phyloP scores from a whole-genome alignment of 352 stramenopile species.

The Phytophthora fragariaefolia region DNA sequence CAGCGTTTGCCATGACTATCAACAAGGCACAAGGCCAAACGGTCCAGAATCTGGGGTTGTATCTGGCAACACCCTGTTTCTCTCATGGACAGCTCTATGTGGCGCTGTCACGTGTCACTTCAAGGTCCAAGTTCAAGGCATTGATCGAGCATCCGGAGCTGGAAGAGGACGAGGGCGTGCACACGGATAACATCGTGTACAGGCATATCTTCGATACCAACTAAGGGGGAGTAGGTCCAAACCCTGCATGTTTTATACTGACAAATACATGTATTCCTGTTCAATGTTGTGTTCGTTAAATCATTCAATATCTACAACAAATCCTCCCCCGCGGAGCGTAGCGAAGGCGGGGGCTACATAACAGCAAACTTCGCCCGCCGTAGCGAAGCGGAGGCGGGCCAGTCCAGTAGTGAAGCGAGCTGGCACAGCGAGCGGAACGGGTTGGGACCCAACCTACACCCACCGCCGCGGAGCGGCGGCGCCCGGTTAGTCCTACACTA shows the following conservation, averaged over 20 bases:
- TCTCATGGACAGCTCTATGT: slow-evolving; percentile 32
- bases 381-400: too few species aligned
- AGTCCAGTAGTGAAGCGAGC: too few species aligned
- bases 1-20: slow-evolving; percentile 44
- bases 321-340: too few species aligned
- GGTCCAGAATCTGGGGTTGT: slow-evolving; percentile 36
- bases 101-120: not conserved
- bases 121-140: slow-evolving; percentile 24
- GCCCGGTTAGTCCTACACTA: too few species aligned
- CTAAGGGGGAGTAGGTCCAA: not conserved
- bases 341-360: too few species aligned
- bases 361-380: too few species aligned
- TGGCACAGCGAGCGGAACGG: too few species aligned
- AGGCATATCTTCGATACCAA: slow-evolving; percentile 5
- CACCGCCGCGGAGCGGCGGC: too few species aligned
- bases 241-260: not conserved
- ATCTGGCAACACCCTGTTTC: slow-evolving; percentile 31
- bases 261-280: not conserved
- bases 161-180: slow-evolving; percentile 16
- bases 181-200: slow-evolving; percentile 26
- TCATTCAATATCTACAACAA: too few species aligned
- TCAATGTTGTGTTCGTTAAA: too few species aligned
- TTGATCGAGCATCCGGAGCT: slow-evolving; percentile 19
- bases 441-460: too few species aligned
- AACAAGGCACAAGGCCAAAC: slow-evolving; percentile 49